Conservation (phyloP, 2,329 filamentous ascomycete genomes). For the Botrytis elliptica region DNA sequence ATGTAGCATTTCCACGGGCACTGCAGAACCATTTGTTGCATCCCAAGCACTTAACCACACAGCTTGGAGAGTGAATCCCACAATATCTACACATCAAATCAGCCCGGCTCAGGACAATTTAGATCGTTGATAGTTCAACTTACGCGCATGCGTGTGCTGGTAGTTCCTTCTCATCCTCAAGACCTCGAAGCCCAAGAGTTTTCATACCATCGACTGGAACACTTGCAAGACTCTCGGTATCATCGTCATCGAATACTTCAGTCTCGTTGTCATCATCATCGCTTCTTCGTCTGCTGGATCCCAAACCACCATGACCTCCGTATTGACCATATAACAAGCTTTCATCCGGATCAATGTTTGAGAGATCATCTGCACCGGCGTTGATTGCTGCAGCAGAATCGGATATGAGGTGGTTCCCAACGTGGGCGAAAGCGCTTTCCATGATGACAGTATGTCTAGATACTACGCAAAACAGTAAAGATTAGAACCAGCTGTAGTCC, state of each 20-base stretch:
- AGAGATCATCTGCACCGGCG: conserved; percentile 71
- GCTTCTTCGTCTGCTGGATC: conserved; percentile 58
- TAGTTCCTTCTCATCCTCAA: conserved; percentile 85
- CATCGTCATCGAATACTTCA: conserved; percentile 80
- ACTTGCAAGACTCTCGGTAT: conserved; percentile 71
- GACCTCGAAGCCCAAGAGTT: conserved; percentile 56
- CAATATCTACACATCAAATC: conserved; percentile 67
- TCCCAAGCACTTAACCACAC: conserved; percentile 91
- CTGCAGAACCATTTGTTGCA: conserved; percentile 99
- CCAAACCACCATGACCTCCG: conserved; percentile 55
- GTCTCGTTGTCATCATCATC: conserved; percentile 90
- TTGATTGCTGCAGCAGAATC: conserved; percentile 86
- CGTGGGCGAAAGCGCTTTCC: conserved; percentile 86
- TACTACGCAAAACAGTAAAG: conserved; percentile 21
- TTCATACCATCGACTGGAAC: conserved; percentile 74
- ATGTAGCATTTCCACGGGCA: conserved; percentile 91
- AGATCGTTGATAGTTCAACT: conserved; percentile 43
- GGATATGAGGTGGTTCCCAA: conserved; percentile 82
- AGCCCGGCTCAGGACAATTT: conserved; percentile 22
- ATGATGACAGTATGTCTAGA: conserved; percentile 47
- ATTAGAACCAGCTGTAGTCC: conserved; percentile 5
- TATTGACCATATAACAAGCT: conserved; percentile 73
- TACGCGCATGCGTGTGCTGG: conserved; percentile 95
- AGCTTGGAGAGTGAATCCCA: conserved; percentile 92
- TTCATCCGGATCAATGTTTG: conserved; percentile 73